Percentiles rank a stretch among this genome's conserved stretches.
These are phyloP conservation scores for Xylaria palmicola DNA, from an alignment of 495 filamentous ascomycete genomes.

Conservation along the genomic window DNA sequence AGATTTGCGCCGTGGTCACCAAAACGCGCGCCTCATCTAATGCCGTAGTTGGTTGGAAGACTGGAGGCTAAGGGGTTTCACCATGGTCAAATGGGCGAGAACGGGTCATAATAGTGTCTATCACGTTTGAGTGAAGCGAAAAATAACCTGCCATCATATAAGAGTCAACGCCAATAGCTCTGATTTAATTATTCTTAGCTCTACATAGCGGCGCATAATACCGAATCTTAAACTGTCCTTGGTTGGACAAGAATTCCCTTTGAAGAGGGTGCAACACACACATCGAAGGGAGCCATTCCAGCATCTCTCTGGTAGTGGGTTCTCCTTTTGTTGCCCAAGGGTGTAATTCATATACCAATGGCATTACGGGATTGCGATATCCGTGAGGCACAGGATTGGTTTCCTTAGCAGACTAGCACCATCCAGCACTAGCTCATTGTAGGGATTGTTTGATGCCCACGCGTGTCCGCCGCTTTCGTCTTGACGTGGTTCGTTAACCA, in stretches of 20 bases:
- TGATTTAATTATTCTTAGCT: not conserved
- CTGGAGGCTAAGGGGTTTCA: not conserved
- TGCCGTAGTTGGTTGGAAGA: slow-evolving; percentile 8
- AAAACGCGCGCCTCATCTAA: slow-evolving; percentile 7
- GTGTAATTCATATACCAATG: not conserved
- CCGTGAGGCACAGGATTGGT: not conserved
- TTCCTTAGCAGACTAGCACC: not conserved
- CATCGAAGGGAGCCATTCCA: not conserved
- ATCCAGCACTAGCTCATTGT: not conserved
- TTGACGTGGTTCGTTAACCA: not conserved
- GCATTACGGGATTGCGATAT: not conserved
- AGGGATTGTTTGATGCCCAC: not conserved
- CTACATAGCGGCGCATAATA: not conserved
- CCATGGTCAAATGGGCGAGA: not conserved
- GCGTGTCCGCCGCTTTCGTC: not conserved
- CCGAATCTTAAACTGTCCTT: too few species aligned
- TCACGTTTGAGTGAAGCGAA: not conserved
- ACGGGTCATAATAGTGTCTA: too few species aligned
- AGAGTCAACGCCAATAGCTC: not conserved
- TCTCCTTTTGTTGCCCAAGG: not conserved
- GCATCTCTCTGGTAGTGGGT: too few species aligned
- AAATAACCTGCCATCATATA: not conserved
- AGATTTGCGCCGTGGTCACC: not conserved
- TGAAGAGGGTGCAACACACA: too few species aligned
- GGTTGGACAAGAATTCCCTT: too few species aligned